These are phyloP conservation scores for Leccinum incarnatum DNA, from an alignment of 768 basidiomycete species.

Conservation along the genomic window DNA sequence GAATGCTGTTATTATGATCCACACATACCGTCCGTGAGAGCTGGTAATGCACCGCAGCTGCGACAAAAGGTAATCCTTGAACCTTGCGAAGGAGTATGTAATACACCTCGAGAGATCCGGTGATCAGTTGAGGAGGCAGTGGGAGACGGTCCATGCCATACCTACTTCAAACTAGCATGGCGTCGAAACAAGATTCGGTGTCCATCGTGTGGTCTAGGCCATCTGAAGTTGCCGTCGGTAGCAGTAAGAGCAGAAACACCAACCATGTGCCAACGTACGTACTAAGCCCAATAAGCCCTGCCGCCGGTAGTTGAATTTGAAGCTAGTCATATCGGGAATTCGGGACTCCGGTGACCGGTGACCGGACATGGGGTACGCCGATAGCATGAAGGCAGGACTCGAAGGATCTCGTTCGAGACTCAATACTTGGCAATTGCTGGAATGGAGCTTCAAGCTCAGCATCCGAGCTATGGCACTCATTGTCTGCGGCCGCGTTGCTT, in stretches of 20 bases:
- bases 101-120: slow-evolving; percentile 98
- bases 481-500: too few species aligned
- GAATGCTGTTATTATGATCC: slow-evolving; percentile 60
- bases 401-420: neutral
- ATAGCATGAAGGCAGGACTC: too few species aligned
- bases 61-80: slow-evolving; percentile 96
- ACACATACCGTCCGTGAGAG: slow-evolving; percentile 82
- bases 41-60: slow-evolving; percentile 96
- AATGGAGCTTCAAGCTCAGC: neutral
- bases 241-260: slow-evolving; percentile 4
- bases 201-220: too few species aligned
- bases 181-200: slow-evolving; percentile 55
- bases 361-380: too few species aligned
- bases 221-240: neutral
- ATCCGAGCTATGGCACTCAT: too few species aligned
- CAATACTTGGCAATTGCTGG: neutral
- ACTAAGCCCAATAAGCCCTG: slow-evolving; percentile 84
- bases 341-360: too few species aligned
- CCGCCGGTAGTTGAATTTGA: slow-evolving; percentile 86
- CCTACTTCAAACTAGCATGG: slow-evolving; percentile 80
- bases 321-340: slow-evolving; percentile 82
- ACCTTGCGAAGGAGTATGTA: slow-evolving; percentile 92
- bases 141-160: slow-evolving; percentile 97
- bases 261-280: slow-evolving; percentile 40
- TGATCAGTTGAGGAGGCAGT: slow-evolving; percentile 93